Evolutionary conservation across 176 grass and related monocot genomes (phyloP).

Genomic region (Carex parvula): DNA sequence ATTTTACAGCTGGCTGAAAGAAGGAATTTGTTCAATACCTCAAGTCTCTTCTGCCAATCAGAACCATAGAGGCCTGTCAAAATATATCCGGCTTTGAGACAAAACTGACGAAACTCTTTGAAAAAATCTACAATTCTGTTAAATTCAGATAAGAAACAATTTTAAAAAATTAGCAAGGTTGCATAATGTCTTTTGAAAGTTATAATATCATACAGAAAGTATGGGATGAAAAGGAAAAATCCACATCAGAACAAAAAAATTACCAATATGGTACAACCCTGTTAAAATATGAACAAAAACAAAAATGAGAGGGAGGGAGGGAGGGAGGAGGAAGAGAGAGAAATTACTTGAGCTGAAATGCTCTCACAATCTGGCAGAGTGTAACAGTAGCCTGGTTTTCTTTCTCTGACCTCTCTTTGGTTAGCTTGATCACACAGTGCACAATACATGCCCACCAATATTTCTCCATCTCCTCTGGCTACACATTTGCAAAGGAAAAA

Average conservation of each 20-base stretch:
- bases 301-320: not conserved
- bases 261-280: not conserved
- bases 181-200: not conserved
- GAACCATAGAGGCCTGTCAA: slow-evolving; percentile 71
- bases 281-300: not conserved
- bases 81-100: slow-evolving; percentile 68
- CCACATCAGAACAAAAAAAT: not conserved
- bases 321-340: not conserved
- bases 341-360: slow-evolving; percentile 70
- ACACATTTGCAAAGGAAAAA: slow-evolving; percentile 14
- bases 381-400: slow-evolving; percentile 46
- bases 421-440: slow-evolving; percentile 77
- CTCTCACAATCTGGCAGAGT: slow-evolving; percentile 77
- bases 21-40: slow-evolving; percentile 44
- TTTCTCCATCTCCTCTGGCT: slow-evolving; percentile 84
- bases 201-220: not conserved
- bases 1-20: not conserved
- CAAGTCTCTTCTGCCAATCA: slow-evolving; percentile 89
- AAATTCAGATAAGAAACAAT: slow-evolving; percentile 23
- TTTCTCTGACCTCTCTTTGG: slow-evolving; percentile 37
- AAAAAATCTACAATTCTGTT: slow-evolving; percentile 83
- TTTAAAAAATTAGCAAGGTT: not conserved
- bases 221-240: not conserved
- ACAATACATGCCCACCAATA: slow-evolving; percentile 82
- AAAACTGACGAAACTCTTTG: slow-evolving; percentile 95